Evolutionary conservation across 306 rosid species (phyloP).

Genomic region (Quercus wislizeni): DNA sequence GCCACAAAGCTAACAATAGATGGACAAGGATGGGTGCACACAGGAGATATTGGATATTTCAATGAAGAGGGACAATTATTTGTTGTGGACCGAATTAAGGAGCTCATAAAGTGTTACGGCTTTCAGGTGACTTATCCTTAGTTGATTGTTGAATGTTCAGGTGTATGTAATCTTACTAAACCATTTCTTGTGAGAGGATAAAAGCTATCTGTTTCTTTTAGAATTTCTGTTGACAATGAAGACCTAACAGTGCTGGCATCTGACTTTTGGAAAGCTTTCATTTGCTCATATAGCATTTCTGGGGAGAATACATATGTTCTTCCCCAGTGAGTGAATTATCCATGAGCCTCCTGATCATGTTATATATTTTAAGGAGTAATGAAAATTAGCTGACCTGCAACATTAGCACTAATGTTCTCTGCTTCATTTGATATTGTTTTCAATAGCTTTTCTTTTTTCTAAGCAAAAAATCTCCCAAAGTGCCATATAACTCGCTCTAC

Average conservation of each 20-base stretch:
- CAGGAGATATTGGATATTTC: slow-evolving; percentile 53
- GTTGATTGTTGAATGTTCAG: not conserved
- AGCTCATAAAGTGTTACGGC: slow-evolving; percentile 44
- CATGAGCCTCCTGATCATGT: no score
- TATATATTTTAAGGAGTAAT: no score
- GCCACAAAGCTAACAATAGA: slow-evolving; percentile 39
- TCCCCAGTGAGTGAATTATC: no score
- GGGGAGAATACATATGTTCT: no score
- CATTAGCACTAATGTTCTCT: no score
- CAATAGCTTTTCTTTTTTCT: not conserved
- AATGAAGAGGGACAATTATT: slow-evolving; percentile 37
- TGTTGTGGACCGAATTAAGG: slow-evolving; percentile 50
- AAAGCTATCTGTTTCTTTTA: not conserved
- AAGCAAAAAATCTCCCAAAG: not conserved
- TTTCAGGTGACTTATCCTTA: slow-evolving; percentile 30
- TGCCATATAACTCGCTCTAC: not conserved
- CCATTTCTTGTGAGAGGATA: not conserved
- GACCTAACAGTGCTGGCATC: no score
- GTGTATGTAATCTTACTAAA: not conserved
- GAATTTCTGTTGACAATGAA: no score
- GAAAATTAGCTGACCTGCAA: no score
- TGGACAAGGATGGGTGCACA: slow-evolving; percentile 40
- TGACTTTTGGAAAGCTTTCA: no score
- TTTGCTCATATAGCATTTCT: no score
- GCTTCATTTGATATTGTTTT: not conserved